Evolutionary conservation across 495 filamentous ascomycete species (phyloP).

Genomic region (Tuber melanosporum): DNA sequence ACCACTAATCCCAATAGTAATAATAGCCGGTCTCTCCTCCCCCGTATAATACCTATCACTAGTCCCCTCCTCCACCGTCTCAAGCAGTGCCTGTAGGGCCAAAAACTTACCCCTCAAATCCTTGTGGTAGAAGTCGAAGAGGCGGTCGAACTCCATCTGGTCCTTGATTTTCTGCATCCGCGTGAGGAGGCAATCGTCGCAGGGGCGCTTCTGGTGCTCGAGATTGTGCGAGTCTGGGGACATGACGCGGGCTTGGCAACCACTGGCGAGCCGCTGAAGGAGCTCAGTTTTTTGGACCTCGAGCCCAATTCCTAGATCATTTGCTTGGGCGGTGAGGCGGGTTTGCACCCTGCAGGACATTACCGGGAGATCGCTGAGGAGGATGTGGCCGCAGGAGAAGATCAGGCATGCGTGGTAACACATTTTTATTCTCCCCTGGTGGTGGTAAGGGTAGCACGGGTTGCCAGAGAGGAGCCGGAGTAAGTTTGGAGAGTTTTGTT

Average conservation of each 20-base stretch:
- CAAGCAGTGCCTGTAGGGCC: background rate
- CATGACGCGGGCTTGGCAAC: background rate
- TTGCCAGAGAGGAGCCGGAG: background rate
- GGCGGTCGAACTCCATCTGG: background rate
- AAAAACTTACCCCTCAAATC: background rate
- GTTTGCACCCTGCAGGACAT: background rate
- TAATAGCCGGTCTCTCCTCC: background rate
- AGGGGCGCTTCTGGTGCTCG: background rate
- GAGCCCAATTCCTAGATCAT: background rate
- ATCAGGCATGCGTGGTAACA: background rate
- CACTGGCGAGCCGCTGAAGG: background rate
- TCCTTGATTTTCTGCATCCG: background rate
- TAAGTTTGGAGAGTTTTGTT: background rate
- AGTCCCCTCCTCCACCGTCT: background rate
- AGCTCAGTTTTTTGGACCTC: background rate
- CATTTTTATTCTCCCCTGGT: background rate
- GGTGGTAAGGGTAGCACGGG: background rate
- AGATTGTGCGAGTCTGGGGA: background rate
- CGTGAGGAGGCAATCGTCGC: background rate
- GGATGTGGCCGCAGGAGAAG: background rate
- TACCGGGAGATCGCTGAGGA: background rate
- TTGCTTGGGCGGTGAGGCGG: background rate
- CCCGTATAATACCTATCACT: background rate
- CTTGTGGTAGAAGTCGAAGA: background rate
- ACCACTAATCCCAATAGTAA: background rate